These are phyloP conservation scores for Fusarium scirpi DNA, from an alignment of 2,329 filamentous ascomycete genomes.

Conservation along the genomic window DNA sequence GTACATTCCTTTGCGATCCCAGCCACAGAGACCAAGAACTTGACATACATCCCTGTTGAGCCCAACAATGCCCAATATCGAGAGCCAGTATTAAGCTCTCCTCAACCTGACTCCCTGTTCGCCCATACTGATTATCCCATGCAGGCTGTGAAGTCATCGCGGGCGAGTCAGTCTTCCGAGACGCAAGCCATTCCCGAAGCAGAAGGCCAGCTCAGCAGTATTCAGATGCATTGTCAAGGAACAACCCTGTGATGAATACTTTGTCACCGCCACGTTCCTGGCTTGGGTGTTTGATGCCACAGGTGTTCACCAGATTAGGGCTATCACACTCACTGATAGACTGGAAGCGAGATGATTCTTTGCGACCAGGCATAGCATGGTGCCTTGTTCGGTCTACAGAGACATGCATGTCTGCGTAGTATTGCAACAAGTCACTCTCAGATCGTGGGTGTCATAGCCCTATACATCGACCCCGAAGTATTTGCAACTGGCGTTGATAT, in stretches of 20 bases:
- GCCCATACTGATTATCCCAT: constrained; percentile 41
- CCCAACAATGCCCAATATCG: constrained; percentile 46
- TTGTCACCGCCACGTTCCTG: constrained; percentile 35
- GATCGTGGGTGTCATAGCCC: constrained; percentile 5
- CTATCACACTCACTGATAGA: constrained; percentile 19
- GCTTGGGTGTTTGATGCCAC: constrained; percentile 25
- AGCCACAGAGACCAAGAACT: constrained; percentile 37
- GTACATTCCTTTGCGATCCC: constrained; percentile 34
- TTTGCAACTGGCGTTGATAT: background rate
- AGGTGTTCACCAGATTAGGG: constrained; percentile 21
- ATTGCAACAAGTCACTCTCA: constrained; percentile 26
- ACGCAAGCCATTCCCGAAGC: constrained; percentile 50
- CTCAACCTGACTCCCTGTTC: constrained; percentile 13
- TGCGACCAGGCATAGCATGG: constrained; percentile 16
- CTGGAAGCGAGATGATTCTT: constrained; percentile 21
- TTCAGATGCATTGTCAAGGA: constrained; percentile 39
- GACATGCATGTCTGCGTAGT: constrained; percentile 3
- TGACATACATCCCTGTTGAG: constrained; percentile 38
- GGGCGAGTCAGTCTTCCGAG: constrained; percentile 42
- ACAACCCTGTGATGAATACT: constrained; percentile 40
- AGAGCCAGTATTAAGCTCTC: constrained; percentile 23
- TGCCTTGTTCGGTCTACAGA: constrained; percentile 5
- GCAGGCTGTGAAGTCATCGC: constrained; percentile 48
- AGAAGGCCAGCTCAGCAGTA: constrained; percentile 50
- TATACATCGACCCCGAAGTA: background rate